Base-by-base conservation (phyloP, 768 basidiomycete species). In the Boletellus emodensis region DNA sequence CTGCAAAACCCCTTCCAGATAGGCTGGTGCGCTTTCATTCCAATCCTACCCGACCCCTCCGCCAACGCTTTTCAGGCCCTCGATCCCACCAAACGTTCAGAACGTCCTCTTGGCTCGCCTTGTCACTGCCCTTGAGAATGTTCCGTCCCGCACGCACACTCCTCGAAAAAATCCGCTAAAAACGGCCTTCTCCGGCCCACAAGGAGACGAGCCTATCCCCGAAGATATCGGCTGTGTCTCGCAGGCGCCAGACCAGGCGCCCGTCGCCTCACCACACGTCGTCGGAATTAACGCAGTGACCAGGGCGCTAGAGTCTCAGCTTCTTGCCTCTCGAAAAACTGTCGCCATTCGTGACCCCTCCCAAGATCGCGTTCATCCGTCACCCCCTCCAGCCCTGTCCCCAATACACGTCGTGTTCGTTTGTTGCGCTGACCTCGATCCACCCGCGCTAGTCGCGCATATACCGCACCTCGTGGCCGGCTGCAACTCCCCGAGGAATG, bases 211-310 rank as follows among this genome's bases (percentile, higher is more conserved):
- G 71, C 41, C 75, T 77, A 59, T 24, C 33, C 5, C 49, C 46
- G 37, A 51, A 48, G 30, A 4, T 26, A 26, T 7, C 3, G 6
- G 20, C 20, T 20, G 20, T 20, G 20, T 20, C 20, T 20, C 39
- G 6, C 43, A 14, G 13, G 34, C 37, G 14, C 32, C 28, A 10
- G 39, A 38, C 10, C 26, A 10, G 4, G 22, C 14, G 13, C 20
- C 36, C 10, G 34, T 38, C 20, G 43, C 40, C n/a, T 38, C 49
- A 15, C 15, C 69, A 10, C 79, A 84, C 61, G 64, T 73, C 10
- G 61, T 84, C 41, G 91, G 91, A n/a, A 84, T 93, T 53, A 94
- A 93, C 59, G 73, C 81, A 59, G 86, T 93, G 13, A 90, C 90
- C 1, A 84, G 80, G 63, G 72, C 74, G 26, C 73, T 94, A 12